Evolutionary conservation across 306 rosid genomes (phyloP), one percentile per base, ranked within the genome.

Genomic region (Urtica urens): DNA sequence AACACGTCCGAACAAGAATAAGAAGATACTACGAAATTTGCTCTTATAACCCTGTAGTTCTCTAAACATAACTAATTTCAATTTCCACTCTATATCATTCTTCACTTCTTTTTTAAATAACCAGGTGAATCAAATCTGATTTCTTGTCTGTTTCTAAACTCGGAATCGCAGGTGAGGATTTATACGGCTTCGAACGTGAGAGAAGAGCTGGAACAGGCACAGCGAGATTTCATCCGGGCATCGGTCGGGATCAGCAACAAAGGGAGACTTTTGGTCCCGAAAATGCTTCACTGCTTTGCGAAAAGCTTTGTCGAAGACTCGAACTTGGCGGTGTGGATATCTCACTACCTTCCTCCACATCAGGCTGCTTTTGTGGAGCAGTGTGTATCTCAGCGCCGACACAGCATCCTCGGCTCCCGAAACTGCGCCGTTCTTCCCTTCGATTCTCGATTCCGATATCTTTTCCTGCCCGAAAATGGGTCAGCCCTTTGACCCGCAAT

Each of bases 391-490:
- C 78, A 72, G 50, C 63, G 86, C 71, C 69, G 78, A 29, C 86
- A 33, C 86, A 69, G 82, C 50, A 63, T 81, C 38, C 81, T 81
- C 10, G 73, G 78, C 43, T 72, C 74, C 5, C 74, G 82, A 31
- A 81, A 75, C 72, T 81, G 93, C 33, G 86, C 78, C 55, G 64
- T 81, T 61, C 75, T 81, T 44, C 86, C 80, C 12, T 78, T 78
- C 3, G 86, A 78, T 53, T 81, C 86, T 12, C 72, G 59, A 49
- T 81, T 81, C 55, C 86, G 93, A 3, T 81, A 81, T 65, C 66
- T 81, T 37, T 75, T 81, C 53, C 63, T 81, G 19, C 78, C 78
- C 0, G 74, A 60, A 41, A 62, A 57, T 40, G 28, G 34, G 58
- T 55, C 47, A 24, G 51, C 27, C 22, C 19, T 10, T 40, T 27